Conservation (phyloP, 495 filamentous ascomycete genomes). For the Elasticomyces elasticus region DNA sequence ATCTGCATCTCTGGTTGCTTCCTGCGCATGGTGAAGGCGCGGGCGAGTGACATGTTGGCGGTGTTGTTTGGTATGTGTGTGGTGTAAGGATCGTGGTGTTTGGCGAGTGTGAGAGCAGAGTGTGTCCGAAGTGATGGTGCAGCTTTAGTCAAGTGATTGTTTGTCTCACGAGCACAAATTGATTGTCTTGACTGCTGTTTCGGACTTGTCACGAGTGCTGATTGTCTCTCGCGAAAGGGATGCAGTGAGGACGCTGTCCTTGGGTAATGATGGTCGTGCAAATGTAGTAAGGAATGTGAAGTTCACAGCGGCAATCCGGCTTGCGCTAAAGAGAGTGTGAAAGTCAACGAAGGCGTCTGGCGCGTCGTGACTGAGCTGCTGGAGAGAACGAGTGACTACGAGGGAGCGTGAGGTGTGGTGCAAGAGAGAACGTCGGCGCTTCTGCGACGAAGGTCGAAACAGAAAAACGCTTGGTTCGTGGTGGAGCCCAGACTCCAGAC, state of each 20-base stretch:
- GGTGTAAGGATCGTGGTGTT: background rate
- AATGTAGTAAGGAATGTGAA: background rate
- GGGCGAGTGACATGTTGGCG: slow-evolving; percentile 12
- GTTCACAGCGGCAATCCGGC: background rate
- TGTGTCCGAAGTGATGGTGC: background rate
- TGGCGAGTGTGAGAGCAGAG: no score
- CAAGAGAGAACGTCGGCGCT: background rate
- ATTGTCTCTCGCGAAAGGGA: background rate
- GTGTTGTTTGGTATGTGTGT: background rate
- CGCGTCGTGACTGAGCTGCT: background rate
- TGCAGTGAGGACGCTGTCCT: background rate
- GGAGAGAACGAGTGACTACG: background rate
- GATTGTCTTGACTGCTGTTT: background rate
- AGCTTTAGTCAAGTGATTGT: background rate
- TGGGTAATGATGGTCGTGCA: background rate
- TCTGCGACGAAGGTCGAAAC: background rate
- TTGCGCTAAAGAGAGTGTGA: slow-evolving; percentile 1
- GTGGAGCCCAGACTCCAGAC: background rate
- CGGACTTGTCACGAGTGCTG: background rate
- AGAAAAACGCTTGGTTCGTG: background rate
- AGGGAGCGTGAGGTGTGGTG: background rate
- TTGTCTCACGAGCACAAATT: background rate
- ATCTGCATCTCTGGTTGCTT: slow-evolving; percentile 21
- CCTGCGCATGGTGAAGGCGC: slow-evolving; percentile 23
- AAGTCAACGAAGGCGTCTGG: background rate